phyloP scores from a whole-genome alignment of 1,139 yeast species.

The Martiniozyma asiatica region DNA sequence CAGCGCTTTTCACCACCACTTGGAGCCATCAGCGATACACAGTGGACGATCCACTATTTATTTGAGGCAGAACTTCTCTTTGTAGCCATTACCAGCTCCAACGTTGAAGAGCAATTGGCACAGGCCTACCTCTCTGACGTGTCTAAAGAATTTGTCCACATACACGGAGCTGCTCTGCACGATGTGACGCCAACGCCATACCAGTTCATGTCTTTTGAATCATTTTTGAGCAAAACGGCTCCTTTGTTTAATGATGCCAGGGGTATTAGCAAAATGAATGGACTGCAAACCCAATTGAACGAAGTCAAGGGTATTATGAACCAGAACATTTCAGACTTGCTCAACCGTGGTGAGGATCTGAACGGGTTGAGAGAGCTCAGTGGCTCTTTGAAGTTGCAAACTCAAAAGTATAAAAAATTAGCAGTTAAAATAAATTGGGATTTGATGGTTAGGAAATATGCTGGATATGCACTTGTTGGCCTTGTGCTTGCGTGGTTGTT shows the following conservation, averaged over 20 bases:
- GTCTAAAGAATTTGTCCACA: no score
- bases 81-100: no score
- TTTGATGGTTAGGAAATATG: slow-evolving; percentile 77
- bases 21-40: no score
- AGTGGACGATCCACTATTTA: no score
- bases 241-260: slow-evolving; percentile 84
- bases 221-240: slow-evolving; percentile 75
- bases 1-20: no score
- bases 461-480: slow-evolving; percentile 73
- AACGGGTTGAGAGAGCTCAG: slow-evolving; percentile 90
- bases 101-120: no score
- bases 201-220: slow-evolving; percentile 79
- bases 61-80: no score
- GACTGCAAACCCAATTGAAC: slow-evolving; percentile 72
- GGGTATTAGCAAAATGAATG: slow-evolving; percentile 55
- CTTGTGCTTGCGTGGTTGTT: no score
- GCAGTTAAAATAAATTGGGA: slow-evolving; percentile 89
- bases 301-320: slow-evolving; percentile 95
- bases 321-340: slow-evolving; percentile 85
- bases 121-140: no score
- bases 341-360: slow-evolving; percentile 88
- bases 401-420: slow-evolving; percentile 76
- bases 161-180: no score
- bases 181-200: no score
- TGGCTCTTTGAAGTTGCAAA: slow-evolving; percentile 65